Base-by-base conservation (phyloP, 345 rosid species). In the Clausena lansium region DNA sequence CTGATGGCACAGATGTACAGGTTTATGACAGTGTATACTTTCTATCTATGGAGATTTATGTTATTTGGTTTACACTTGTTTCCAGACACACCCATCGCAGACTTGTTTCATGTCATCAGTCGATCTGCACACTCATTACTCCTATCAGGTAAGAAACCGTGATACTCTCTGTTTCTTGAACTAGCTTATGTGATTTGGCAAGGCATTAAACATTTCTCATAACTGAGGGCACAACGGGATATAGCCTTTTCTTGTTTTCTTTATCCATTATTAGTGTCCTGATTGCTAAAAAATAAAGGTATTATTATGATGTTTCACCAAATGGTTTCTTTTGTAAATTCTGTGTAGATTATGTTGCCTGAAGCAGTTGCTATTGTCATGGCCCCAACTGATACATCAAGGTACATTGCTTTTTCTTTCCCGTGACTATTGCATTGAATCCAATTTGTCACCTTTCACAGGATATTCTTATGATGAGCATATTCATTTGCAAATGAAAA, bases 41-140 rank as follows among this genome's bases (percentile, higher is more conserved):
- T 27, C 19, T 45, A 25, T 28, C 8, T 5, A 47, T 77, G 70
- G 45, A 35, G 15, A 65, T 63, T 79, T 73, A 64, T 28, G 8
- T 60, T 58, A 17, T 60, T 69, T 75, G 74, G 78, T 82, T 76
- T 86, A 20, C 47, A 24, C 80, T 77, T 58, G 54, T 79, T 85
- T 85, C 78, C 93, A 96, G 99, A 96, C 99, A 22, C 98, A 96
- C 79, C 99, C 99, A 61, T 84, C 98, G 2, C 98, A 96, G 81
- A 92, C 97, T 69, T 96, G 97, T 85, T 96, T 96, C 88, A 96
- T 94, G 99, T 96, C 99, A 64, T 96, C 99, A 7, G 98, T 96
- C 71, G 99, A 94, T 88, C 91, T 96, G 79, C 99, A 96, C 79
- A 96, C 98, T 24, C 99, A 96, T 84, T 96, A 96, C 88, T 96